A percentile compares a stretch with the other conserved stretches of the same genome.
Evolutionary conservation across 768 basidiomycete genomes (phyloP).

Genomic region (Suillus occidentalis): DNA sequence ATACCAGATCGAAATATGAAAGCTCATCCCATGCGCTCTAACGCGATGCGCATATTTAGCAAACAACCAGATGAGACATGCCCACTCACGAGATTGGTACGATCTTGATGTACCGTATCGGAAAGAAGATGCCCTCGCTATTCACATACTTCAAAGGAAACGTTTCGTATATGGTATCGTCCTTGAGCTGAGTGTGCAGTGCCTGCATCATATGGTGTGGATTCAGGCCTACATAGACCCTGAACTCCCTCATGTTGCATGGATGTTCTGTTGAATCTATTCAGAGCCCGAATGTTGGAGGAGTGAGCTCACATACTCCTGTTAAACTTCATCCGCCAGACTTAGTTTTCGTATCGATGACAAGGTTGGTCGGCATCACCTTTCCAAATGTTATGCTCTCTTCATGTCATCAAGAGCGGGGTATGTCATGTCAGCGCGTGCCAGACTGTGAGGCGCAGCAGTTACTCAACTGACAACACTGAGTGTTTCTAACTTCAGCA

Average conservation of each 20-base stretch:
- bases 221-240: constrained; percentile 62
- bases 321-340: constrained; percentile 19
- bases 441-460: background rate
- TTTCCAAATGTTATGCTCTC: constrained; percentile 82
- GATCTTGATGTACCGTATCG: constrained; percentile 72
- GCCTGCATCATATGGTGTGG: constrained; percentile 70
- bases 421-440: constrained; percentile 15
- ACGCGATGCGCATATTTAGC: background rate
- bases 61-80: constrained; percentile 1
- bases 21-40: constrained; percentile 71
- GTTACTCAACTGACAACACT: constrained; percentile 64
- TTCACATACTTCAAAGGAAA: constrained; percentile 61
- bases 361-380: constrained; percentile 36
- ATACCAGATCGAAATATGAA: constrained; percentile 81
- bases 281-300: background rate
- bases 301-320: constrained; percentile 22
- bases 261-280: constrained; percentile 61
- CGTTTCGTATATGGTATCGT: constrained; percentile 63
- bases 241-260: constrained; percentile 85
- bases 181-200: constrained; percentile 61
- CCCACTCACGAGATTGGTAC: constrained; percentile 69
- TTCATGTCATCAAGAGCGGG: constrained; percentile 27
- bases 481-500: constrained; percentile 59
- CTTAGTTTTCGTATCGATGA: background rate
- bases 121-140: constrained; percentile 54